A percentile compares a stretch with the other conserved stretches of the same genome.
Conservation (phyloP, 192 early-diverging fungal genomes). For the Coemansia sp. region DNA sequence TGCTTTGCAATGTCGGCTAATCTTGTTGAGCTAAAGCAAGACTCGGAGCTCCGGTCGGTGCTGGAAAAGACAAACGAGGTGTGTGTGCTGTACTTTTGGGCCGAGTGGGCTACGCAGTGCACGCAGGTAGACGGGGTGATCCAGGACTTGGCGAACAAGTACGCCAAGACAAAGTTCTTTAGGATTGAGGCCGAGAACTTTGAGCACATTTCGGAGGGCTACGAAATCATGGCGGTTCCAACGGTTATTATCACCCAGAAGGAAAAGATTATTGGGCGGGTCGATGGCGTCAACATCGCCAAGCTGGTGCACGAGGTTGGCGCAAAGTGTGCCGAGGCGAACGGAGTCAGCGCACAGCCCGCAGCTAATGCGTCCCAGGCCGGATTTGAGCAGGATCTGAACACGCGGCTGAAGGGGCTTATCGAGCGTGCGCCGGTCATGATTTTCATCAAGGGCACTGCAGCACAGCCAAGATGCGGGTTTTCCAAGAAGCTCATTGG, state of each 20-base stretch:
- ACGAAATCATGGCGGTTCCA: constrained; percentile 90
- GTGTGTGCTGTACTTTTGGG: constrained; percentile 85
- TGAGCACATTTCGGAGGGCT: constrained; percentile 81
- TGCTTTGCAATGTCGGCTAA: no score
- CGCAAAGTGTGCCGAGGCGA: constrained; percentile 18
- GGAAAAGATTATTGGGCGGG: constrained; percentile 66
- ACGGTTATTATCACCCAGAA: constrained; percentile 80
- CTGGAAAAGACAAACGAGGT: constrained; percentile 34
- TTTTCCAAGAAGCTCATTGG: constrained; percentile 82
- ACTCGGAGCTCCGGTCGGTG: constrained; percentile 21
- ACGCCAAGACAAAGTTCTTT: constrained; percentile 70
- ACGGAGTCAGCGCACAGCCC: constrained; percentile 29
- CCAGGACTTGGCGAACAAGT: constrained; percentile 75
- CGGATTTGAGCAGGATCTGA: constrained; percentile 68
- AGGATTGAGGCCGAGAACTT: constrained; percentile 92
- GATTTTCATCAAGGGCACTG: constrained; percentile 97
- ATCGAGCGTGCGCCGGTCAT: constrained; percentile 73
- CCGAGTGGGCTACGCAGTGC: constrained; percentile 87
- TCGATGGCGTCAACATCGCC: constrained; percentile 88
- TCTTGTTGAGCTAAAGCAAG: constrained; percentile 29
- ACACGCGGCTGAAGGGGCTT: constrained; percentile 69
- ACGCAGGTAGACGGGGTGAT: constrained; percentile 93
- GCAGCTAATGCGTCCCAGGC: constrained; percentile 32
- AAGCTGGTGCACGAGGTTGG: constrained; percentile 68
- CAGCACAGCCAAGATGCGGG: constrained; percentile 87